Conservation (phyloP, 495 filamentous ascomycete genomes). For the Lichenothelia convexa region DNA sequence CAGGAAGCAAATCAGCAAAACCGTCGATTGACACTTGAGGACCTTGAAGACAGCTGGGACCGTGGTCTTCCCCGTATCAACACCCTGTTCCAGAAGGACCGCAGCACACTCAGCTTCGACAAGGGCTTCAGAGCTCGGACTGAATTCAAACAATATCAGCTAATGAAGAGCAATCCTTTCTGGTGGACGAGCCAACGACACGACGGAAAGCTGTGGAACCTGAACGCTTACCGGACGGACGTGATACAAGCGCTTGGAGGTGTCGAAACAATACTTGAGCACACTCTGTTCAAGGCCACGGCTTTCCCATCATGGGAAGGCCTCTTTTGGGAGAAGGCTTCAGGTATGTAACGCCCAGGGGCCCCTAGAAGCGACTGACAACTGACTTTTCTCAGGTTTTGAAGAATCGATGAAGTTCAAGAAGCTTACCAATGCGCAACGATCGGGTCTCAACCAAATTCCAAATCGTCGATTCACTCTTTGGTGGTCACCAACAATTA, state of each 20-base stretch:
- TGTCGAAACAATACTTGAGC: conserved; percentile 98
- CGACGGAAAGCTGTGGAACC: conserved; percentile 96
- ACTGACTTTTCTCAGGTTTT: conserved; percentile 36
- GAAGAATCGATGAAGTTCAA: conserved; percentile 96
- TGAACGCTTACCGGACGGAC: conserved; percentile 95
- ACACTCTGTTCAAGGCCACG: conserved; percentile 96
- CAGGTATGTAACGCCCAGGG: conserved; percentile 22
- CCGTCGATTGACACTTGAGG: conserved; percentile 81
- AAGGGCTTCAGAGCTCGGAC: conserved; percentile 93
- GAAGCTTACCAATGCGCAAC: conserved; percentile 95
- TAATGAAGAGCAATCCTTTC: conserved; percentile 99
- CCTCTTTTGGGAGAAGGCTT: conserved; percentile 91
- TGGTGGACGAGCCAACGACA: conserved; percentile 99
- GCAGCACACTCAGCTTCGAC: conserved; percentile 94
- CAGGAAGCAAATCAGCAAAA: conserved; percentile 97
- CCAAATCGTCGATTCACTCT: conserved; percentile 98
- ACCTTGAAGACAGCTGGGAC: conserved; percentile 98
- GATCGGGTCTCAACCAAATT: conserved; percentile 97
- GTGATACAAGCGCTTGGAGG: conserved; percentile 96
- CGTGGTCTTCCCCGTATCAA: conserved; percentile 97
- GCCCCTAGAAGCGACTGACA: conserved; percentile 3
- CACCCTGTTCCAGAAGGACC: conserved; percentile 97
- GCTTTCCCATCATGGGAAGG: conserved; percentile 99
- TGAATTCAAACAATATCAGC: conserved; percentile 95
- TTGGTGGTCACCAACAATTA: conserved; percentile 76